Conservation (phyloP, 768 basidiomycete genomes). For the Tricholoma terreum region DNA sequence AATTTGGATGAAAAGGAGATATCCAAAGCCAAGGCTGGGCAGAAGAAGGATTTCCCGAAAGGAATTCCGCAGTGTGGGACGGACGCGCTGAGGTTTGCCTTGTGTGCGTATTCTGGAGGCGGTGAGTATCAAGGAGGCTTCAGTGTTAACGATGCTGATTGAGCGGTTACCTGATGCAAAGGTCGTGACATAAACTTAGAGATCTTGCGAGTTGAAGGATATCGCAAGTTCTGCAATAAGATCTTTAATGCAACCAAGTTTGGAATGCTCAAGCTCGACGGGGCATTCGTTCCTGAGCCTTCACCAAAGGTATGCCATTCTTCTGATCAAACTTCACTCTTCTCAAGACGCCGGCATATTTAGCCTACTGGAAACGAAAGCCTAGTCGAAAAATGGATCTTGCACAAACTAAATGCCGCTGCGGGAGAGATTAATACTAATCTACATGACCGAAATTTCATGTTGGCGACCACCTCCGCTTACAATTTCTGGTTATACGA, state of each 20-base stretch:
- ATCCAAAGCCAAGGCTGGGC: constrained; percentile 83
- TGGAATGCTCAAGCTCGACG: constrained; percentile 96
- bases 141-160: not conserved
- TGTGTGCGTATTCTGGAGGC: constrained; percentile 91
- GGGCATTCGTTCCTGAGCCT: constrained; percentile 72
- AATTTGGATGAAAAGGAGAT: constrained; percentile 95
- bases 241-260: constrained; percentile 99
- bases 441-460: constrained; percentile 84
- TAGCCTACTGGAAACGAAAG: constrained; percentile 89
- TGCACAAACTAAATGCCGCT: constrained; percentile 89
- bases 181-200: constrained; percentile 98
- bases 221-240: constrained; percentile 99
- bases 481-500: constrained; percentile 99
- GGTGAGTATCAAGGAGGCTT: constrained; percentile 39
- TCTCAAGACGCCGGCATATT: constrained; percentile 8
- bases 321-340: not conserved
- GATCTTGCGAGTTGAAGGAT: constrained; percentile 93
- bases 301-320: constrained; percentile 54
- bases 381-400: constrained; percentile 91
- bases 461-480: constrained; percentile 78
- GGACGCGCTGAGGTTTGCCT: constrained; percentile 91
- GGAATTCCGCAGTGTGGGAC: constrained; percentile 99
- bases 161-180: constrained; percentile 23
- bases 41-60: constrained; percentile 99
- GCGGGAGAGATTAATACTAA: constrained; percentile 71